Base-by-base conservation (phyloP, 73 alveolate genomes). In the Tetrahymena malaccensis region DNA sequence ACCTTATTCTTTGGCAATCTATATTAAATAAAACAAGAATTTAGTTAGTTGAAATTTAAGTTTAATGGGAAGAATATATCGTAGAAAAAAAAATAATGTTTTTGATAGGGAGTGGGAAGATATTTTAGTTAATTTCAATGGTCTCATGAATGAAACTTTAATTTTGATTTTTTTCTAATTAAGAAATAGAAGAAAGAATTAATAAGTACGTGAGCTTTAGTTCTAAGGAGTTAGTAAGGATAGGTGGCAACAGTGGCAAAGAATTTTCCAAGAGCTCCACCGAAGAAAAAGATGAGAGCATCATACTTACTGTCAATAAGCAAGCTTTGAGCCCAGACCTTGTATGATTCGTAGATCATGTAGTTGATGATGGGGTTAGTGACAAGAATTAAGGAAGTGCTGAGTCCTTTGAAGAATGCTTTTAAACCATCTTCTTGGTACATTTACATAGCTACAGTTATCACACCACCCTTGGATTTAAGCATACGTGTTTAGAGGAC, bases 351-450 rank as follows among this genome's bases (percentile, higher is more conserved):
- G 38, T 85, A 85, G 27, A 85, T 85, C 94, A 85, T 43, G 25
- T 85, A 85, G 94, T 85, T 85, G 15, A 85, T 85, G 84, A 85
- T 40, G 56, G 94, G 94, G 70, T 85, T 85, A 25, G 94, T 85
- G 34, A 85, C 94, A n/a, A 85, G 22, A 38, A 85, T 85, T 33
- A 85, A 43, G 34, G 94, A 85, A 40, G 94, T 38, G 35, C 56
- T 85, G 56, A 85, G 94, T 22, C 94, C 94, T 43, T 85, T 85
- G 56, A 85, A 85, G 94, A 85, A 85, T 27, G 94, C 94, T n/a
- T 34, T n/a, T 22, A 85, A 40, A n/a, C 94, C 94, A 27, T 85
- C 94, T 85, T 85, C 70, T 43, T 38, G n/a, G 21, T 40, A 40
- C 56, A 85, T 85, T 40, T 85, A 12, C 17, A 13, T 85, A 43